Evolutionary conservation across 176 grass and related monocot species (phyloP), one percentile per base, ranked within the genome.

Genomic region (Saccharum officinarum): DNA sequence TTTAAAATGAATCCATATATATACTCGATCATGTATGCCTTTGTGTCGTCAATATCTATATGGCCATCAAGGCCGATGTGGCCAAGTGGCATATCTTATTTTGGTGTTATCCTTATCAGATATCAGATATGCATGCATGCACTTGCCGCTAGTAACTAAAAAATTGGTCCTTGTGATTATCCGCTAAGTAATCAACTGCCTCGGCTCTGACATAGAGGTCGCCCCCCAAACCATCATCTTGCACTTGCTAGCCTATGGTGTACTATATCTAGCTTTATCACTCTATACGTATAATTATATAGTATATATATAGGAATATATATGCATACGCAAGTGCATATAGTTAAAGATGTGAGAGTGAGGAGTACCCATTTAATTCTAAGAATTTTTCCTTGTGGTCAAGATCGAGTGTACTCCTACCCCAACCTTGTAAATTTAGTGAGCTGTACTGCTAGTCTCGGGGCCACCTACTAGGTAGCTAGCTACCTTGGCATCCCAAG

Each of bases 141-240:
- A 73, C 44, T 79, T 79, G 57, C 25, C 7, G 0, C 11, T 30
- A 68, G n/a, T 67, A 70, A 40, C n/a, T 67, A 57, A 28, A 68
- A 55, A 59, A 26, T 82, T 66, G 69, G 28, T 14, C 28, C 37
- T 18, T 59, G 67, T 49, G 83, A 37, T 90, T 83, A 83, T 90
- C 80, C 46, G 12, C 26, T 68, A 38, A 22, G 17, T 37, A 25
- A 71, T 74, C 41, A 57, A 45, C 39, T 54, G 44, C 8, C 25
- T 63, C 23, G 10, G 23, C 36, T 37, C 10, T 52, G 17, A 72
- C 31, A 77, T 26, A 54, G 25, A 39, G 15, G 47, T 80, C 2
- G 0, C 2, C 30, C 16, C 67, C 47, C 14, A 49, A 61, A 23
- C n/a, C 66, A 33, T 76, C 38, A 25, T 1, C n/a, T n/a, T n/a